Evolutionary conservation across 345 rosid species (phyloP).

Genomic region (Adansonia digitata): DNA sequence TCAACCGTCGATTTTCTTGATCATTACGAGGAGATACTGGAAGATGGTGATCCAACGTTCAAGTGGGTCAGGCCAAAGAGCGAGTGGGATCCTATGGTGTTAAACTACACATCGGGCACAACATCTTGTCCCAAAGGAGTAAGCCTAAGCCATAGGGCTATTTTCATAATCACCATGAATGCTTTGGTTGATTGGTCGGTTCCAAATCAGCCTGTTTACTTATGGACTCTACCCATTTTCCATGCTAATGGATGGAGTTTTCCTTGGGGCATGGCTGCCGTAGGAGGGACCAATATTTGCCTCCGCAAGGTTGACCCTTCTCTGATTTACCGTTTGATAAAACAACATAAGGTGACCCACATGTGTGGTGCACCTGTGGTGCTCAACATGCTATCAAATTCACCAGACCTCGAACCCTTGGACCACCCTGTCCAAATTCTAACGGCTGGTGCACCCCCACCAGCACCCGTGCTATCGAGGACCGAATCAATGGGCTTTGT

Average conservation of each 20-base stretch:
- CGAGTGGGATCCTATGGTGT: constrained; percentile 49
- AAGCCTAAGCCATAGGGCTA: constrained; percentile 42
- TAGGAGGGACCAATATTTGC: constrained; percentile 59
- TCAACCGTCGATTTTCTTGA: constrained; percentile 23
- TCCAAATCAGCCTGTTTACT: constrained; percentile 40
- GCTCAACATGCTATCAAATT: constrained; percentile 47
- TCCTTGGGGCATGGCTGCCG: constrained; percentile 57
- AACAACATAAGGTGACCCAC: constrained; percentile 46
- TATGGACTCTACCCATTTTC: constrained; percentile 64
- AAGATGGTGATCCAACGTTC: constrained; percentile 31
- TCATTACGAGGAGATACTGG: constrained; percentile 39
- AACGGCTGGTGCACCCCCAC: constrained; percentile 59
- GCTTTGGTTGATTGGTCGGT: constrained; percentile 37
- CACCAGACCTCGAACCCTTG: constrained; percentile 17
- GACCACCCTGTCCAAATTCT: constrained; percentile 35
- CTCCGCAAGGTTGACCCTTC: constrained; percentile 32
- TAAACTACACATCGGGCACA: constrained; percentile 62
- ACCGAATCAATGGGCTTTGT: constrained; percentile 44
- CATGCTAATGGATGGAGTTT: constrained; percentile 61
- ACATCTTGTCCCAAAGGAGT: constrained; percentile 62
- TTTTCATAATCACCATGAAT: constrained; percentile 32
- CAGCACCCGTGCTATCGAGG: constrained; percentile 30
- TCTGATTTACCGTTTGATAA: constrained; percentile 34
- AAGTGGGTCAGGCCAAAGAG: constrained; percentile 36
- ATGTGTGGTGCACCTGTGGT: constrained; percentile 61